Evolutionary conservation across 2,329 filamentous ascomycete genomes (phyloP), one percentile per base, ranked within the genome.

Genomic region (Aspergillus puulaauensis): DNA sequence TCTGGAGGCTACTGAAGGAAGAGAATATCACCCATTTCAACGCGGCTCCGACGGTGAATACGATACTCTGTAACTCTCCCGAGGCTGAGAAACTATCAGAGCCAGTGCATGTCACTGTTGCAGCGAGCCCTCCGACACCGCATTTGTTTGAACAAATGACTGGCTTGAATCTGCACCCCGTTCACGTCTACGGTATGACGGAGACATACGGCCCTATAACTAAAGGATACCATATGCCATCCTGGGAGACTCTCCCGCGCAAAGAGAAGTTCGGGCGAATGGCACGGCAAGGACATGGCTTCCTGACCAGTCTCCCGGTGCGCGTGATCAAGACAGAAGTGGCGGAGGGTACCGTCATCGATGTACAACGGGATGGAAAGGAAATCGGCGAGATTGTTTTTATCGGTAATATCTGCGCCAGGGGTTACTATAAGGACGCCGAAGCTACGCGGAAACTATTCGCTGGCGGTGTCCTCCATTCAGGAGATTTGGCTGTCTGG

Each of bases 201-300:
- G 87, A 98, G 77, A 98, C 93, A 0, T 98, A 98, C 68, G 95
- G 95, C 0, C 95, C 95, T 9, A 93, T 97, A 59, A 98, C 93
- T 1, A 96, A 96, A 73, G 91, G 93, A 9, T 99, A 99, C 68
- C 82, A 89, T 56, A 83, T 98, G 77, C 91, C 92, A 0, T 81
- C 84, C 31, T 99, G 95, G 95, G 86, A 95, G n/a, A 69, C 73
- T 0, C 79, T 97, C 1, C 84, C 90, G 0, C 64, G 79, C 4
- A 86, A 89, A 27, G 90, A 97, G 61, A 92, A 90, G 73, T 99
- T 93, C 69, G 84, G 85, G 62, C 88, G 86, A 67, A 97, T 98
- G 93, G 93, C 95, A 5, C 84, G 93, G 4, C 95, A 99, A 75
- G 95, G 93, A 0, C 91, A 97, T 73, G 93, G 92, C 0, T 96